Base-by-base conservation (phyloP, 2,329 filamentous ascomycete species). In the Pyrenophora tritici-repentis region DNA sequence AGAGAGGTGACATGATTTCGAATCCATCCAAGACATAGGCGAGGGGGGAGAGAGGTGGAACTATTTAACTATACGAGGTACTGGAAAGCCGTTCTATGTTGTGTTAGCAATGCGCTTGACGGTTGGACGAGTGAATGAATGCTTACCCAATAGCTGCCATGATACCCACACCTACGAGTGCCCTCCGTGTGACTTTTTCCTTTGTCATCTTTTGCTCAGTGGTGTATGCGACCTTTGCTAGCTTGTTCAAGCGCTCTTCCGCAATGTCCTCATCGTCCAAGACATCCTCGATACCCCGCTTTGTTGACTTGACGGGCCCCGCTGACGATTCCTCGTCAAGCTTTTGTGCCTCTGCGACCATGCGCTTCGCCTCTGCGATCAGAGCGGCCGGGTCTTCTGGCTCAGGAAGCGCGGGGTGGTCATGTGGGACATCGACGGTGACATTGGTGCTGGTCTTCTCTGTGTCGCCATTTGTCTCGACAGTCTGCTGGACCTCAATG, bases 131-230 rank as follows among this genome's bases (percentile, higher is more conserved):
- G 18, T 20, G 16, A 18, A 20, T 16, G 22, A 38, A 26, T 13
- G 88, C 91, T 79, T 84, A 97, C 94, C 92, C 92, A 73, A 97
- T 83, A 50, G 90, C 90, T 72, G 97, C 82, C 39, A 90, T 94
- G 50, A 91, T 91, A 56, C 87, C 90, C 45, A 97, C 84, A 51
- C 94, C 93, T 57, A 96, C 82, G 55, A 96, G 79, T 39, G 94
- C 91, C 69, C 91, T 85, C 74, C 87, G 90, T 76, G 90, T 87
- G 60, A 97, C 90, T 68, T 86, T 89, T 76, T 95, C 88, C 77
- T 91, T 92, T 74, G 87, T 87, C 61, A 95, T 73, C 74, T 94
- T 88, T 37, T 89, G 83, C 71, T 94, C 89, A 1, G 91, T 70
- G 12, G 67, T 69, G 47, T 69, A 71, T 10, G 56, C 56, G 76